Conservation (phyloP, 2,329 filamentous ascomycete species). For the Phialophora tarda region DNA sequence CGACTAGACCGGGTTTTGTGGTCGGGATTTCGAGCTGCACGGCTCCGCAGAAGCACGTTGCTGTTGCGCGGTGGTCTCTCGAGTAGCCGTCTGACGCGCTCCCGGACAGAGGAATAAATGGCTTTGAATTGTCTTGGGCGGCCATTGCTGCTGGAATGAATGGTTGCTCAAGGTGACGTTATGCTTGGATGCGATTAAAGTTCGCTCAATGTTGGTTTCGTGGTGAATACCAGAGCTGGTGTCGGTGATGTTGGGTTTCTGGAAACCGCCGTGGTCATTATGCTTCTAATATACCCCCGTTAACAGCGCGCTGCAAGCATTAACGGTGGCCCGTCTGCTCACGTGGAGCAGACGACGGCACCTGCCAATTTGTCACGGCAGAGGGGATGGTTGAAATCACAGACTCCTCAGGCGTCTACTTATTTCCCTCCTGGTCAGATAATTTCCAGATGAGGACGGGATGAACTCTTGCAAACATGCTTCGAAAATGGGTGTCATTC, state of each 20-base stretch:
- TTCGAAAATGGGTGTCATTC: not conserved
- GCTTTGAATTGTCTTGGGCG: constrained; percentile 1
- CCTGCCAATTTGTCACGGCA: constrained; percentile 2
- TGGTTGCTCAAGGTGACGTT: not conserved
- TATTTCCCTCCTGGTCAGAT: constrained; percentile 6
- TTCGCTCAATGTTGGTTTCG: not conserved
- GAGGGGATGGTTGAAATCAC: not conserved
- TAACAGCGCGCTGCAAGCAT: not conserved
- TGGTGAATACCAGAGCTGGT: not conserved
- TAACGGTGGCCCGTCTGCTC: not conserved
- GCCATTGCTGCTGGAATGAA: constrained; percentile 7
- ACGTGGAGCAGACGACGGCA: not conserved
- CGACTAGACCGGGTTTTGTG: constrained; percentile 53
- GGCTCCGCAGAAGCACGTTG: constrained; percentile 64
- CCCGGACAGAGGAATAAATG: constrained; percentile 50
- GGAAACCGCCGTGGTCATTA: not conserved
- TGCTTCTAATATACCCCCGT: not conserved
- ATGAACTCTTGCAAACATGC: not conserved
- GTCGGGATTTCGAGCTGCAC: constrained; percentile 61
- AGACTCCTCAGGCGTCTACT: not conserved
- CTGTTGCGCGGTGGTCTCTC: constrained; percentile 57
- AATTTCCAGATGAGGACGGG: constrained; percentile 8
- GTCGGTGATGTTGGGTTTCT: not conserved
- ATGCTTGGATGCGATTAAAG: not conserved
- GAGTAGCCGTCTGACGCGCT: constrained; percentile 53